Conservation (phyloP, 345 rosid genomes). For the Populus deltoides region DNA sequence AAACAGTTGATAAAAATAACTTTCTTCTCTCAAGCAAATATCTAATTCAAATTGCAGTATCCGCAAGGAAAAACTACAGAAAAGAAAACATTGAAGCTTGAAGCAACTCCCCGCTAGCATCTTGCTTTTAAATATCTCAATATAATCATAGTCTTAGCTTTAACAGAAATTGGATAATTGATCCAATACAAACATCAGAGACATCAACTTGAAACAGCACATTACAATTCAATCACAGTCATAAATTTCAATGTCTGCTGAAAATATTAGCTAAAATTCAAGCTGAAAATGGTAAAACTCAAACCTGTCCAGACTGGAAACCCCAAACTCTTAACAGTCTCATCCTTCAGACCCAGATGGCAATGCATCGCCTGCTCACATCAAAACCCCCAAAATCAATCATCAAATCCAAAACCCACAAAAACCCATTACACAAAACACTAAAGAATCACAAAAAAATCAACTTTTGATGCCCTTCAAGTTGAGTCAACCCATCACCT, state of each 20-base stretch:
- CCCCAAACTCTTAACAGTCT: constrained; percentile 81
- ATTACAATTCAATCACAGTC: background rate
- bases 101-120: background rate
- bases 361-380: constrained; percentile 59
- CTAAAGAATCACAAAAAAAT: constrained; percentile 12
- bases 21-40: too few species aligned
- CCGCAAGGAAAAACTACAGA: too few species aligned
- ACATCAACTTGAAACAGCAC: background rate
- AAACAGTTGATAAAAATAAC: too few species aligned
- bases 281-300: background rate
- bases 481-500: constrained; percentile 78
- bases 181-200: background rate
- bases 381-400: constrained; percentile 1
- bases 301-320: constrained; percentile 92
- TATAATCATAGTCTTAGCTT: background rate
- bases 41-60: too few species aligned
- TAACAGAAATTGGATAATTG: background rate
- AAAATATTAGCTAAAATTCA: background rate
- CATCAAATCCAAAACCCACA: constrained; percentile 8
- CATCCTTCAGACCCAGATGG: constrained; percentile 85
- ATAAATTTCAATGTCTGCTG: constrained; percentile 18
- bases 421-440: constrained; percentile 5
- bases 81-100: too few species aligned
- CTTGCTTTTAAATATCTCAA: background rate
- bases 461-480: constrained; percentile 88